A percentile compares a stretch with the other conserved stretches of the same genome.
These are phyloP conservation scores for Rosellinia necatrix DNA, from an alignment of 2,329 filamentous ascomycete genomes.

Conservation along the genomic window DNA sequence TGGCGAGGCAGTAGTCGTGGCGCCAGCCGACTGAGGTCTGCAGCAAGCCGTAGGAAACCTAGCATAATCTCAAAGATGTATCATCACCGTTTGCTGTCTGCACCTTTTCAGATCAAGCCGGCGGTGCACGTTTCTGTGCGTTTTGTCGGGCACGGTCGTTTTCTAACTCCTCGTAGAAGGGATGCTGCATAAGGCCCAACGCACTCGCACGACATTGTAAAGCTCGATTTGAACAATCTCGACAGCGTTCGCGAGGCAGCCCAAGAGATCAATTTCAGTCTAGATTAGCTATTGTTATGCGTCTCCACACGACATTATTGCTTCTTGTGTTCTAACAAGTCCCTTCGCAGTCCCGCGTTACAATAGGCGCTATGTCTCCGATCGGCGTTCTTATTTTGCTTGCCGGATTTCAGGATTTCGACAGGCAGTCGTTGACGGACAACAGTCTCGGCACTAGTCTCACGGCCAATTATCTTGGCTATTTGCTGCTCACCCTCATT, in stretches of 20 bases:
- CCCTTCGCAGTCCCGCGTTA: background rate
- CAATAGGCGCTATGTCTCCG: background rate
- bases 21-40: too few species aligned
- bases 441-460: conserved; percentile 42
- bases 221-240: background rate
- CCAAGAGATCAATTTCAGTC: background rate
- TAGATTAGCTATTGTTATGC: background rate
- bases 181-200: too few species aligned
- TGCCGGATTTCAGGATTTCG: background rate
- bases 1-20: too few species aligned
- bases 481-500: conserved; percentile 41
- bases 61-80: too few species aligned
- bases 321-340: background rate
- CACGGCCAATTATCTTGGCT: conserved; percentile 39
- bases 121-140: too few species aligned
- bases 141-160: too few species aligned
- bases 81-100: too few species aligned
- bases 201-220: background rate
- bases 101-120: too few species aligned
- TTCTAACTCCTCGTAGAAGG: too few species aligned
- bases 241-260: background rate
- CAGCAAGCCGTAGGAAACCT: too few species aligned
- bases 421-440: background rate
- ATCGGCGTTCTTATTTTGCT: background rate
- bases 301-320: background rate